phyloP scores from a whole-genome alignment of 1,139 yeast species.

The Debaryomycetaceae sp. region DNA sequence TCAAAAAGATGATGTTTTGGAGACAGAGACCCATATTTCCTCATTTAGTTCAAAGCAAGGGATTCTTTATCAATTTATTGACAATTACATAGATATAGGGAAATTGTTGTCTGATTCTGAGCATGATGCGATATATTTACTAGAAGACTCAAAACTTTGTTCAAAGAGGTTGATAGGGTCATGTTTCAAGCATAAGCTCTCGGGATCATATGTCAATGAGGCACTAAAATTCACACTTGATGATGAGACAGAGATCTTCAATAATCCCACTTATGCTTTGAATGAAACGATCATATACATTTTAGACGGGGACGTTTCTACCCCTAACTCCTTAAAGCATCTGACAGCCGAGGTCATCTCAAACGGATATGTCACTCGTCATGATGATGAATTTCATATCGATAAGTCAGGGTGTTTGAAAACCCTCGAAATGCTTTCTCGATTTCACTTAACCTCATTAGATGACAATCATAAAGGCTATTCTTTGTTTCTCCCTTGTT shows the following conservation, averaged over 20 bases:
- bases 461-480: constrained; percentile 59
- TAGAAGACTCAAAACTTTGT: constrained; percentile 27
- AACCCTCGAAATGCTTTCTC: constrained; percentile 32
- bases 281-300: constrained; percentile 59
- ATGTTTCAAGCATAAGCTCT: constrained; percentile 42
- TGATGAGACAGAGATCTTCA: constrained; percentile 41
- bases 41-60: constrained; percentile 34
- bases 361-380: constrained; percentile 29
- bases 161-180: constrained; percentile 37
- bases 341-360: constrained; percentile 39
- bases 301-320: constrained; percentile 50
- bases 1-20: constrained; percentile 39
- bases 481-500: constrained; percentile 77
- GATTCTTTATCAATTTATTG: constrained; percentile 65
- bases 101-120: constrained; percentile 2
- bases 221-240: constrained; percentile 30
- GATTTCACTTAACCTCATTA: constrained; percentile 32
- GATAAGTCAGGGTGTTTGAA: constrained; percentile 36
- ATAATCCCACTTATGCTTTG: constrained; percentile 42
- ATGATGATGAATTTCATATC: constrained; percentile 28
- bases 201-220: constrained; percentile 43
- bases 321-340: constrained; percentile 37
- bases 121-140: constrained; percentile 13
- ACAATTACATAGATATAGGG: constrained; percentile 41
- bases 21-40: constrained; percentile 13